Conservation (phyloP, 305 asterid species). For the Andrographis paniculata region DNA sequence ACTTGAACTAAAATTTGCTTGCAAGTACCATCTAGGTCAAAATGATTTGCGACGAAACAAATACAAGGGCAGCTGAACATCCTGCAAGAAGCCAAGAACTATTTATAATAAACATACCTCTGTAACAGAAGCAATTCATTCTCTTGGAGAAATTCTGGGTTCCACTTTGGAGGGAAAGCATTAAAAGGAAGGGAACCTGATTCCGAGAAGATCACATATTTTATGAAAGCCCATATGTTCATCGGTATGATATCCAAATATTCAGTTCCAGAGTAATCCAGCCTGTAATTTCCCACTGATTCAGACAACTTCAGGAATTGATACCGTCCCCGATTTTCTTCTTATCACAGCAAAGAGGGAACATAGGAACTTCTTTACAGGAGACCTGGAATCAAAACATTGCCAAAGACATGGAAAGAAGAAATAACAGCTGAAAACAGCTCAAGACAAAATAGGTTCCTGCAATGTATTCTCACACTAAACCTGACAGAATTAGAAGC, state of each 20-base stretch:
- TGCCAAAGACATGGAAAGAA: background rate
- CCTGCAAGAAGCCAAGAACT: background rate
- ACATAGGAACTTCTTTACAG: background rate
- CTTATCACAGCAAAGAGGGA: background rate
- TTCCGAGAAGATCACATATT: constrained; percentile 25
- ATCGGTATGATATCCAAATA: background rate
- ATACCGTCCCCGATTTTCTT: too few relatives aligned
- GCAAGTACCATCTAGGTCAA: constrained; percentile 16
- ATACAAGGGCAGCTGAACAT: constrained; percentile 2
- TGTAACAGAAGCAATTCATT: background rate
- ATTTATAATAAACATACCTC: constrained; percentile 16
- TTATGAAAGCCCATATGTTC: background rate
- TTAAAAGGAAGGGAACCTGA: constrained; percentile 47
- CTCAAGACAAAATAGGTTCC: background rate
- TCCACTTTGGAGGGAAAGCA: constrained; percentile 46
- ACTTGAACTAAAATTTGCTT: background rate
- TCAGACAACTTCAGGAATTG: background rate
- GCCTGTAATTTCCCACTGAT: background rate
- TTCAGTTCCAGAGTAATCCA: background rate
- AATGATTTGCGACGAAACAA: constrained; percentile 3
- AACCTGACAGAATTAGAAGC: background rate
- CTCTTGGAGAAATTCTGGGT: constrained; percentile 29
- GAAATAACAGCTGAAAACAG: background rate
- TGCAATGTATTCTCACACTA: too few relatives aligned
- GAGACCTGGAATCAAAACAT: too few relatives aligned